These are phyloP conservation scores for Chrysophaeum taylorii DNA, from an alignment of 352 stramenopile genomes.

Conservation along the genomic window DNA sequence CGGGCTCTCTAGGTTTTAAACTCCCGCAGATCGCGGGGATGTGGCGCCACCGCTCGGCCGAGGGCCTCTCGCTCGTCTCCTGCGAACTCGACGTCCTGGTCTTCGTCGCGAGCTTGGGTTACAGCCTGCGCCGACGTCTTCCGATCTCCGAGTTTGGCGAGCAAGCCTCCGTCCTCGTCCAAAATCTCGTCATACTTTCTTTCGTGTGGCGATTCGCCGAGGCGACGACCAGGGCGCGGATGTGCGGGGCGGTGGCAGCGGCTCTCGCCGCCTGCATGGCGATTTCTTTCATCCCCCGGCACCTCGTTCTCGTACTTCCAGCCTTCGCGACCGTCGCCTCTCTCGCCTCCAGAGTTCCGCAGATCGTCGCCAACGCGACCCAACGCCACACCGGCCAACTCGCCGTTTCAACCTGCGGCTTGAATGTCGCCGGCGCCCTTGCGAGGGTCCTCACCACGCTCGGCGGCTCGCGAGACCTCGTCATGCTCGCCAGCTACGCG, in stretches of 20 bases:
- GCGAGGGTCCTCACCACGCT: conserved; percentile 66
- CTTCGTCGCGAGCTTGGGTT: conserved; percentile 56
- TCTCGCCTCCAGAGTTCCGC: conserved; percentile 60
- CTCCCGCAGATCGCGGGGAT: conserved; percentile 72
- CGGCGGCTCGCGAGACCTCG: conserved; percentile 3
- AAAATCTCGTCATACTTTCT: conserved; percentile 63
- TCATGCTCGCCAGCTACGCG: conserved; percentile 38
- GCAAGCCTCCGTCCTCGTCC: conserved; percentile 60
- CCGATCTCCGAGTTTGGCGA: conserved; percentile 68
- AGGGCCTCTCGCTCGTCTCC: conserved; percentile 56
- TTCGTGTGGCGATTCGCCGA: conserved; percentile 57
- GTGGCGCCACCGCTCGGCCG: conserved; percentile 49
- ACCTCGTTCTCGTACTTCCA: conserved; percentile 59
- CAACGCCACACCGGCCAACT: conserved; percentile 67
- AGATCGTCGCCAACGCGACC: conserved; percentile 56
- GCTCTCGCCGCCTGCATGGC: neutral
- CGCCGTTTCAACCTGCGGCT: conserved; percentile 44
- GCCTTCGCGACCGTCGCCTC: conserved; percentile 59
- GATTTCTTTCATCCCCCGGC: conserved; percentile 49
- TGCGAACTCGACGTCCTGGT: conserved; percentile 71
- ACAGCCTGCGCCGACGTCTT: too few relatives aligned
- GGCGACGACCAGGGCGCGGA: conserved; percentile 21
- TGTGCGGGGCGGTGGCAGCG: neutral
- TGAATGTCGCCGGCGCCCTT: conserved; percentile 61
- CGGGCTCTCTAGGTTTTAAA: conserved; percentile 61